Conservation (phyloP, 1,284 basidiomycete species). For the Baeospora myosura region DNA sequence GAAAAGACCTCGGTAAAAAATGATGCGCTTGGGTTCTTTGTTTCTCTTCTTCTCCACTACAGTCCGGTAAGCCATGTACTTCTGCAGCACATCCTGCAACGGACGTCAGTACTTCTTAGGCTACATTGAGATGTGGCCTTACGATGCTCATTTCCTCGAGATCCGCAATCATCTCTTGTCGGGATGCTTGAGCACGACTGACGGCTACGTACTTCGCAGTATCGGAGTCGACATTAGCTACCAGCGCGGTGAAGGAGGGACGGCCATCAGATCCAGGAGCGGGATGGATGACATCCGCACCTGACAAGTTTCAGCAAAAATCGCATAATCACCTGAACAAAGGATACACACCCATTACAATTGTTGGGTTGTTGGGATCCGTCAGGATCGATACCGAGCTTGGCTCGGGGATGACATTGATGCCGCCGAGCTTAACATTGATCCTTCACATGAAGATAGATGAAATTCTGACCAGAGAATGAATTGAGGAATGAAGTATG, state of each 20-base stretch:
- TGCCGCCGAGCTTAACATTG: constrained; percentile 75
- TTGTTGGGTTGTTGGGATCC: constrained; percentile 61
- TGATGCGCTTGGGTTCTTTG: constrained; percentile 52
- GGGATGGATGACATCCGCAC: constrained; percentile 75
- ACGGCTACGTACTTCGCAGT: constrained; percentile 46
- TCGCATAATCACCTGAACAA: background rate
- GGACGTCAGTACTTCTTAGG: background rate
- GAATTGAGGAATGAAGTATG: constrained; percentile 6
- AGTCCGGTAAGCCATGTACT: constrained; percentile 50
- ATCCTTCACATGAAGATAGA: constrained; percentile 52
- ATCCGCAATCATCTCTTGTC: constrained; percentile 70
- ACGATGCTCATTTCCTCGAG: constrained; percentile 55
- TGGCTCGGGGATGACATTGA: constrained; percentile 66
- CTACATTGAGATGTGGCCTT: constrained; percentile 12
- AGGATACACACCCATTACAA: constrained; percentile 58
- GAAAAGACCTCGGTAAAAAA: constrained; percentile 63
- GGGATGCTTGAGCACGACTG: constrained; percentile 57
- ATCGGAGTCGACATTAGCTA: constrained; percentile 66
- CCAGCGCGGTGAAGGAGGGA: constrained; percentile 71
- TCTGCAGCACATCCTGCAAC: constrained; percentile 40
- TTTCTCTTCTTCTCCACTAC: constrained; percentile 43
- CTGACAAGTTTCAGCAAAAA: constrained; percentile 22
- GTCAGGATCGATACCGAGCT: constrained; percentile 54
- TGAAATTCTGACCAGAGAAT: constrained; percentile 6
- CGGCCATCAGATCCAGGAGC: constrained; percentile 63